A percentile compares a stretch with the other conserved stretches of the same genome.
These are phyloP conservation scores for Pseudogymnoascus sp. DNA, from an alignment of 2,329 filamentous ascomycete species.

Conservation along the genomic window DNA sequence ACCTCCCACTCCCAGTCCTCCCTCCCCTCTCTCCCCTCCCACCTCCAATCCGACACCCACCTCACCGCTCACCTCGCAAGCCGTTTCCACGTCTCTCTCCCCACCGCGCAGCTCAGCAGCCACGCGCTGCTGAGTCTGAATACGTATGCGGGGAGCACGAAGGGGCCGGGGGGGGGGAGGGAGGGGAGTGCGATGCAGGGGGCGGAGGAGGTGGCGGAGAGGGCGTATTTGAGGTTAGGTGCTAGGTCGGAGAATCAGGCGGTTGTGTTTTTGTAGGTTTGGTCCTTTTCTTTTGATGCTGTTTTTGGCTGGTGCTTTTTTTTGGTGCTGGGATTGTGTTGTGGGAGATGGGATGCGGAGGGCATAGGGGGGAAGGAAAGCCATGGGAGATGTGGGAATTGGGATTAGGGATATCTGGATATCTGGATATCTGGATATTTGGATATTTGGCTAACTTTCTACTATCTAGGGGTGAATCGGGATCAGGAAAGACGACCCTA, in stretches of 20 bases:
- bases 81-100: constrained; percentile 84
- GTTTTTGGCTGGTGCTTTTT: not conserved
- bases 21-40: constrained; percentile 76
- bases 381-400: not conserved
- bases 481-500: constrained; percentile 90
- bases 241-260: constrained; percentile 89
- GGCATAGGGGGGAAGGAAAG: not conserved
- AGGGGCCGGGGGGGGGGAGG: constrained; percentile 81
- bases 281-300: constrained; percentile 12
- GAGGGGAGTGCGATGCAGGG: constrained; percentile 88
- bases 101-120: constrained; percentile 81
- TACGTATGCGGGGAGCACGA: constrained; percentile 83
- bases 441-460: constrained; percentile 17
- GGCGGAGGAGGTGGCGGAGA: constrained; percentile 81
- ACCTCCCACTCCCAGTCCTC: constrained; percentile 74
- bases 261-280: constrained; percentile 77
- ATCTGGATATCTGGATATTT: too few relatives aligned
- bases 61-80: constrained; percentile 74
- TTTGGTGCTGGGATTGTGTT: not conserved
- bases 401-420: too few relatives aligned
- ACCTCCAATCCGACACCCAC: constrained; percentile 69
- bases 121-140: constrained; percentile 89
- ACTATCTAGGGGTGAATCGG: constrained; percentile 72
- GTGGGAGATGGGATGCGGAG: not conserved
- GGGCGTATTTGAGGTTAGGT: constrained; percentile 77